phyloP scores from a whole-genome alignment of 2,329 filamentous ascomycete species.

The Colletotrichum falcatum region DNA sequence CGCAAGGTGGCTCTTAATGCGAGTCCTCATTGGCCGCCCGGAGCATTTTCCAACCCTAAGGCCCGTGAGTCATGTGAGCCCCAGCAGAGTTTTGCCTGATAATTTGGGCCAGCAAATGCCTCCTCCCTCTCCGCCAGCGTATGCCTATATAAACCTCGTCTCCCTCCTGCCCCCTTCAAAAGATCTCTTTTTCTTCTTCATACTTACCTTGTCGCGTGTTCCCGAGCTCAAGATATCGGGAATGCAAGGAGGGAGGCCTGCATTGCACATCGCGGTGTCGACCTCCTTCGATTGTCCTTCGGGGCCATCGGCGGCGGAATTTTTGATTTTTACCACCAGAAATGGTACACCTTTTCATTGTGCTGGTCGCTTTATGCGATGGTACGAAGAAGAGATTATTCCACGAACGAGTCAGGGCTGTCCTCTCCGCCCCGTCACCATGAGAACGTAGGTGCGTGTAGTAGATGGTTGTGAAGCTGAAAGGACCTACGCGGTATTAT shows the following conservation, averaged over 20 bases:
- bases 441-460: no score
- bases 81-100: neutral
- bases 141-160: neutral
- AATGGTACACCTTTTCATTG: neutral
- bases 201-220: conserved; percentile 3
- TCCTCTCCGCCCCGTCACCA: no score
- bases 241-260: conserved; percentile 2
- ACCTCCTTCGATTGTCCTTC: conserved; percentile 5
- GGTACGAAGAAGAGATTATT: neutral
- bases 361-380: neutral
- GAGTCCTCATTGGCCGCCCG: neutral
- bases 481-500: no score
- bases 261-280: conserved; percentile 5
- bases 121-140: neutral
- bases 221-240: conserved; percentile 2
- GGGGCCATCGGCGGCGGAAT: conserved; percentile 4
- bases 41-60: neutral
- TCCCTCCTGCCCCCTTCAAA: neutral
- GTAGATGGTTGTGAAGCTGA: no score
- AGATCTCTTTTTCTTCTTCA: neutral
- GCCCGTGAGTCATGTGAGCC: neutral
- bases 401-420: no score
- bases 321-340: conserved; percentile 2
- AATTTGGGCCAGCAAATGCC: neutral
- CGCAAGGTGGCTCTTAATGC: neutral